Conservation (phyloP, 176 grass and related monocot genomes). For the Juncus inflexus region DNA sequence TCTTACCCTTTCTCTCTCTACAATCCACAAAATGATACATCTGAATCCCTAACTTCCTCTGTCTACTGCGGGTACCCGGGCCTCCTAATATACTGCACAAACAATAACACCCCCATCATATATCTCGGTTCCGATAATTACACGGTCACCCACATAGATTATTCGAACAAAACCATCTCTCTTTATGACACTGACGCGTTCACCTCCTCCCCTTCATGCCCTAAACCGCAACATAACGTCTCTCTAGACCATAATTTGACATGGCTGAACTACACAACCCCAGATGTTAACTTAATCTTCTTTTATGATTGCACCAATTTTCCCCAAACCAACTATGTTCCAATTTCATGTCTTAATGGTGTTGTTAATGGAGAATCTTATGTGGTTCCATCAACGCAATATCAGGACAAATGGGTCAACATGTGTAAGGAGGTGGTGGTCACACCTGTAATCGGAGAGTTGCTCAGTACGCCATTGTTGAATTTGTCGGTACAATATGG, state of each 20-base stretch:
- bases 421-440: slow-evolving; percentile 8
- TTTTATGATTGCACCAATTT: background rate
- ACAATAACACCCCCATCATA: slow-evolving; percentile 27
- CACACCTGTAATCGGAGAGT: background rate
- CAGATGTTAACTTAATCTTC: slow-evolving; percentile 21
- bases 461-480: background rate
- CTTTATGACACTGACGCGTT: slow-evolving; percentile 27
- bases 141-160: slow-evolving; percentile 26
- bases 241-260: background rate
- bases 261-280: slow-evolving; percentile 14
- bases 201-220: background rate
- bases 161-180: slow-evolving; percentile 1
- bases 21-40: background rate
- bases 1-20: slow-evolving; percentile 51
- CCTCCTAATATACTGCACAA: slow-evolving; percentile 41
- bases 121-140: slow-evolving; percentile 18
- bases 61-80: slow-evolving; percentile 35
- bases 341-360: background rate
- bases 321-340: background rate
- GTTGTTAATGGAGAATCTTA: background rate
- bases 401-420: background rate
- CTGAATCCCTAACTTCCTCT: background rate
- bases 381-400: background rate
- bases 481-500: background rate
- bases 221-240: background rate